A percentile compares a stretch with the other conserved stretches of the same genome.
These are phyloP conservation scores for Arabidopsis thaliana DNA, from an alignment of 345 rosid species.

Conservation along the genomic window TAIR10.1 NC_003070.9:22260001-22260500, in stretches of 20 bases:
- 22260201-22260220: background rate
- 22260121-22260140: background rate
- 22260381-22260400: background rate
- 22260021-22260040: background rate
- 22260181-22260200: background rate
- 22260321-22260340: background rate
- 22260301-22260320: background rate
- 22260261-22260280: background rate
- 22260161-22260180: background rate
- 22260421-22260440: background rate
- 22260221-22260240: background rate
- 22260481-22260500: background rate
- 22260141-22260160: background rate
- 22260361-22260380: background rate
- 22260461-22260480: background rate
- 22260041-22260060: background rate
- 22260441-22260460: background rate
- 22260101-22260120: background rate
- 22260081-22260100: no score
- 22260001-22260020: background rate
- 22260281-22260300: no score
- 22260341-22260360: background rate
- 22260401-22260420: slow-evolving; percentile 2
- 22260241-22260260: background rate
- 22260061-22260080: background rate